Evolutionary conservation across 257 asterid genomes (phyloP).

Genomic region (Coffea eugenioides): DNA sequence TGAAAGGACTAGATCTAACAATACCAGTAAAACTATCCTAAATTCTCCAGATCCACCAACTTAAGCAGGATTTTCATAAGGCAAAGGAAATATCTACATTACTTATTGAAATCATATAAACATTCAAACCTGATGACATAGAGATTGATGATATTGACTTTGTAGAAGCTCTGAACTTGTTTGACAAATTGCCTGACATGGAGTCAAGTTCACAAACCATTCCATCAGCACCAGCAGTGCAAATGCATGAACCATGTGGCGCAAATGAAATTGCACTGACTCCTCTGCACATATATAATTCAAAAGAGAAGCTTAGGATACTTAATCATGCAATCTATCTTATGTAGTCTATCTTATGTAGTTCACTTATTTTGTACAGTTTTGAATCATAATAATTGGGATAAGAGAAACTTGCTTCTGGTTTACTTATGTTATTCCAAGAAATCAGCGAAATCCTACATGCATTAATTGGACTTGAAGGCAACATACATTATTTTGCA

Average conservation of each 20-base stretch:
- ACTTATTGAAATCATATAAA: not conserved
- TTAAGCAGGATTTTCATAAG: not conserved
- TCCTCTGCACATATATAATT: conserved; percentile 54
- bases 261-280: conserved; percentile 74
- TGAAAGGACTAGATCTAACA: not conserved
- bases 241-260: conserved; percentile 56
- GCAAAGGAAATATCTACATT: not conserved
- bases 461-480: not conserved
- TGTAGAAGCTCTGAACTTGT: conserved; percentile 69
- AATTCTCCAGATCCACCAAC: not conserved
- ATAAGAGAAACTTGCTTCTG: not conserved
- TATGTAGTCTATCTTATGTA: not conserved
- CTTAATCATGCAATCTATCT: not conserved
- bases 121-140: conserved; percentile 67
- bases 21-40: not conserved
- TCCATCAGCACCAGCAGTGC: conserved; percentile 86
- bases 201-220: conserved; percentile 79
- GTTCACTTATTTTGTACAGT: no score
- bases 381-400: not conserved
- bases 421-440: not conserved
- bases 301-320: not conserved
- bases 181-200: conserved; percentile 62
- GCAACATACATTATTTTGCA: no score
- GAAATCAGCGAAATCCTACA: not conserved
- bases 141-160: conserved; percentile 70